These are phyloP conservation scores for Hypoxylon cercidicola DNA, from an alignment of 495 filamentous ascomycete genomes.

Conservation along the genomic window DNA sequence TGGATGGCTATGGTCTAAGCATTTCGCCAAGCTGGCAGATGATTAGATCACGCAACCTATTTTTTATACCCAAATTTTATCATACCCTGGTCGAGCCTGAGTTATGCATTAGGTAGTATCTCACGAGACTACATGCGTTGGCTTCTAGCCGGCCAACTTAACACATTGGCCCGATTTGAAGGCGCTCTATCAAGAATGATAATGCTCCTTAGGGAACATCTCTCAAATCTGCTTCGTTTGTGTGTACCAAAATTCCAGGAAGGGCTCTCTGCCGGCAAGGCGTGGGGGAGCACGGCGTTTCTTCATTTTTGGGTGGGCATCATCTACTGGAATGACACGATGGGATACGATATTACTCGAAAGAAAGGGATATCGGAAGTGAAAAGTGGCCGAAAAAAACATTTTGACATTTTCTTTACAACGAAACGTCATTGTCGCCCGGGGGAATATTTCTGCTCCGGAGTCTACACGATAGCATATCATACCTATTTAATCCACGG, in stretches of 20 bases:
- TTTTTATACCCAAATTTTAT: conserved; percentile 12
- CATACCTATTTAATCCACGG: conserved; percentile 15
- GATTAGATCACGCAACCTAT: conserved; percentile 42
- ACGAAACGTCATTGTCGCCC: conserved; percentile 4
- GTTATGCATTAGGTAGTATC: background rate
- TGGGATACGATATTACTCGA: conserved; percentile 41
- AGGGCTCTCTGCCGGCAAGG: conserved; percentile 34
- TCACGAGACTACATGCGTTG: conserved; percentile 7
- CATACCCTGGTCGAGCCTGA: conserved; percentile 1
- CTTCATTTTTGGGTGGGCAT: conserved; percentile 39
- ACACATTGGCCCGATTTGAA: conserved; percentile 3
- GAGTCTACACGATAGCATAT: conserved; percentile 24
- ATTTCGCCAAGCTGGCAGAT: conserved; percentile 84
- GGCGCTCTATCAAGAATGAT: conserved; percentile 10
- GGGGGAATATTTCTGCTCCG: conserved; percentile 8
- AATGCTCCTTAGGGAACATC: conserved; percentile 9
- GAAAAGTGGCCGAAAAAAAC: conserved; percentile 30
- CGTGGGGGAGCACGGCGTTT: conserved; percentile 40
- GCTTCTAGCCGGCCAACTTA: conserved; percentile 5
- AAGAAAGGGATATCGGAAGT: conserved; percentile 42
- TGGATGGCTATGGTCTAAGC: conserved; percentile 99
- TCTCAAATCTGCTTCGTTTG: conserved; percentile 30
- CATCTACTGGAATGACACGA: conserved; percentile 41
- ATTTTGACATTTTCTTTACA: conserved; percentile 7
- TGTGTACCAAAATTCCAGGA: conserved; percentile 36